These are phyloP conservation scores for Solanum chiquidenum DNA, from an alignment of 257 asterid genomes.

Conservation along the genomic window DNA sequence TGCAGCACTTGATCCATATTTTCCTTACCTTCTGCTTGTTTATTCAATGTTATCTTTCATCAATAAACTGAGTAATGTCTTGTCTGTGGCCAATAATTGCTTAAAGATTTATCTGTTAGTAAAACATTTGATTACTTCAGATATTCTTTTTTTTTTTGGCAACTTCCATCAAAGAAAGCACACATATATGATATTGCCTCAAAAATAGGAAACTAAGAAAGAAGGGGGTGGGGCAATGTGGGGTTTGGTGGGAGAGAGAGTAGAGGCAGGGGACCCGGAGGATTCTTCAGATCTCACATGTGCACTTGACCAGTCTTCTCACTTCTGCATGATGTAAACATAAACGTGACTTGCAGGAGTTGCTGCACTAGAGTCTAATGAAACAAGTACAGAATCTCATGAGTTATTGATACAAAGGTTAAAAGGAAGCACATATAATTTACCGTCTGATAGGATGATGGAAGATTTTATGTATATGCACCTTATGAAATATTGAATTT, in stretches of 20 bases:
- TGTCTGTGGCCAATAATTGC: not conserved
- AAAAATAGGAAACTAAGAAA: not conserved
- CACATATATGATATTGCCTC: not conserved
- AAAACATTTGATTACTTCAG: not conserved
- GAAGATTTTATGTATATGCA: not conserved
- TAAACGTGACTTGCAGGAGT: not conserved
- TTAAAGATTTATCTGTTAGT: not conserved
- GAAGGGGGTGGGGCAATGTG: not conserved
- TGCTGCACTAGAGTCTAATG: not conserved
- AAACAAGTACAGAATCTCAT: not conserved
- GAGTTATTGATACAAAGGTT: not conserved
- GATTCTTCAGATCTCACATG: not conserved
- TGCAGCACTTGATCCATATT: slow-evolving; percentile 4
- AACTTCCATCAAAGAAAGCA: not conserved
- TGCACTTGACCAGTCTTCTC: not conserved
- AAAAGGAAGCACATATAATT: not conserved
- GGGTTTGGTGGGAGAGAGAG: not conserved
- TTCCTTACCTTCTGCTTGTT: not conserved
- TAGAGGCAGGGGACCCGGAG: not conserved
- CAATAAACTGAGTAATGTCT: not conserved
- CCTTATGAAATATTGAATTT: not conserved
- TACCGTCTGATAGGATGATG: not conserved
- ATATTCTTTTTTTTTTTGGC: not conserved
- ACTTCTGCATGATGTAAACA: not conserved
- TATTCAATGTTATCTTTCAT: not conserved